Percentiles rank a stretch among this genome's conserved stretches.
phyloP scores from a whole-genome alignment of 257 asterid species.

The Plantago ovata region DNA sequence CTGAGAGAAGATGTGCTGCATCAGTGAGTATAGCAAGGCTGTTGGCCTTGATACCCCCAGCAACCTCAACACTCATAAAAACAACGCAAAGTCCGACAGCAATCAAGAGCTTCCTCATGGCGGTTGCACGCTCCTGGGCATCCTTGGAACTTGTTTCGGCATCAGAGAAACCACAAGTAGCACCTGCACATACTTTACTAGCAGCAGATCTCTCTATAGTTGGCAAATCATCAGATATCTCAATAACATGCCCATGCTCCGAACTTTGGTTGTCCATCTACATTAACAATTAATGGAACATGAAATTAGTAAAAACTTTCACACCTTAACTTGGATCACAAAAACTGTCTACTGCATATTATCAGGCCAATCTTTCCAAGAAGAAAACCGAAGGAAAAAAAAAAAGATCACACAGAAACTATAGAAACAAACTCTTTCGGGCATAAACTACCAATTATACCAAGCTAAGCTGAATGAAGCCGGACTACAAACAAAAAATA shows the following conservation, averaged over 20 bases:
- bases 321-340: no score
- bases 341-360: no score
- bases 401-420: no score
- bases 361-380: no score
- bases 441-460: no score
- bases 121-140: conserved; percentile 62
- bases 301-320: no score
- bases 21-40: conserved; percentile 83
- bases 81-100: conserved; percentile 63
- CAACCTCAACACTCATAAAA: conserved; percentile 78
- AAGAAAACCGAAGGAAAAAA: no score
- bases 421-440: no score
- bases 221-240: conserved; percentile 35
- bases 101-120: conserved; percentile 63
- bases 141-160: conserved; percentile 49
- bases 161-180: conserved; percentile 74
- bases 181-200: conserved; percentile 62
- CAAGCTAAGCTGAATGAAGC: no score
- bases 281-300: conserved; percentile 6
- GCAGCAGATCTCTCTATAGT: conserved; percentile 39
- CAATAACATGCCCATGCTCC: conserved; percentile 48
- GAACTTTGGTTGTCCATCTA: conserved; percentile 57
- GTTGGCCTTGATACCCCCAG: conserved; percentile 82
- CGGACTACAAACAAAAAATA: no score
- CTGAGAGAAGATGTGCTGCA: conserved; percentile 85